Evolutionary conservation across 1,139 yeast genomes (phyloP).

Genomic region (Geotrichum bryndzae): DNA sequence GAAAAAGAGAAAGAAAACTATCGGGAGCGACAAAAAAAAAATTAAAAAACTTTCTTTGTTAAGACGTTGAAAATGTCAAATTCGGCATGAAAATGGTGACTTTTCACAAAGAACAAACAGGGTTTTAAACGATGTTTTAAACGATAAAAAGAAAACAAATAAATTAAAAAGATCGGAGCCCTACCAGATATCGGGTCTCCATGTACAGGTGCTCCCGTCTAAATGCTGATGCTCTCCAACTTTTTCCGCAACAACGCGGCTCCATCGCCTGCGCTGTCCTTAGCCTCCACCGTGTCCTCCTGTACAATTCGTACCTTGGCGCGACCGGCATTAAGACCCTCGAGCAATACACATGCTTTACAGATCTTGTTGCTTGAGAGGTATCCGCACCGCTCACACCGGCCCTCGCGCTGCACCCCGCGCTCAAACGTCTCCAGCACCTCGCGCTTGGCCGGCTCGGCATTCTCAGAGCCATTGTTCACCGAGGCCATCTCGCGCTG

Average conservation of each 20-base stretch:
- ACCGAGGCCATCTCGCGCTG: slow-evolving; percentile 13
- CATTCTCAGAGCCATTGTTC: slow-evolving; percentile 4
- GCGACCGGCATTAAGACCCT: slow-evolving; percentile 73
- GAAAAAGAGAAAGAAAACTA: neutral
- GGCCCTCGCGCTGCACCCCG: slow-evolving; percentile 22
- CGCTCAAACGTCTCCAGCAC: slow-evolving; percentile 16
- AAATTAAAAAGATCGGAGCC: neutral
- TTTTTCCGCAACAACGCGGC: slow-evolving; percentile 65
- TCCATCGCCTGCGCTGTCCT: slow-evolving; percentile 43
- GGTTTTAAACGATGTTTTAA: neutral
- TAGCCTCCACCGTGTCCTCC: slow-evolving; percentile 38
- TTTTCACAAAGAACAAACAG: too few species aligned
- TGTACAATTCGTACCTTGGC: slow-evolving; percentile 32
- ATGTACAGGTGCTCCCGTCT: neutral
- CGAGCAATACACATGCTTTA: slow-evolving; percentile 85
- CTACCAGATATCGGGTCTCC: neutral
- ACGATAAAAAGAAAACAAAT: neutral
- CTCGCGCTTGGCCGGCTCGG: neutral
- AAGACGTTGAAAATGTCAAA: neutral
- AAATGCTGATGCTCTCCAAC: slow-evolving; percentile 40
- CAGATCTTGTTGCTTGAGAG: slow-evolving; percentile 82
- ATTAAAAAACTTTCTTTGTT: neutral
- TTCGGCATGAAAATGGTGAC: neutral
- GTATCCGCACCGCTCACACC: slow-evolving; percentile 86
- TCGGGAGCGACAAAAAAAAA: neutral